A percentile compares a stretch with the other conserved stretches of the same genome.
phyloP scores from a whole-genome alignment of 1,139 yeast species.

The Suhomyces wounanorum region DNA sequence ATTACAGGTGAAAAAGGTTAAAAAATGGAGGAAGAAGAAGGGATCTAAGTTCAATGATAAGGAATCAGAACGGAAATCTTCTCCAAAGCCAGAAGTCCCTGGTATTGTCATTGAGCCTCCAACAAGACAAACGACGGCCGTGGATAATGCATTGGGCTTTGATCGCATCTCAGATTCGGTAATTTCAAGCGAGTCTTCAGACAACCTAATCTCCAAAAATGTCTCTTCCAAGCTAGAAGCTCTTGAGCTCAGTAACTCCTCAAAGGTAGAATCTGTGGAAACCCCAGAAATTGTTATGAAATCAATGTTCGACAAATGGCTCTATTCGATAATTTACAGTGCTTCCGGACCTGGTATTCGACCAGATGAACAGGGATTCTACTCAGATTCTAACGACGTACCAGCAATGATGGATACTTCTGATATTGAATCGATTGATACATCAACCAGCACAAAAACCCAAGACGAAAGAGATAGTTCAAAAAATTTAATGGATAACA shows the following conservation, averaged over 20 bases:
- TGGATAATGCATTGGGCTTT: neutral
- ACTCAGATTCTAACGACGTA: constrained; percentile 29
- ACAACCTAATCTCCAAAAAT: neutral
- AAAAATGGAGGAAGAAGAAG: constrained; percentile 10
- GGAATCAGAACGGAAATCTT: constrained; percentile 3
- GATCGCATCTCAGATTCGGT: neutral
- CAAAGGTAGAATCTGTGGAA: constrained; percentile 11
- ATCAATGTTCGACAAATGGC: constrained; percentile 31
- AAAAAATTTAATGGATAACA: neutral
- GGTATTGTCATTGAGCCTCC: constrained; percentile 26
- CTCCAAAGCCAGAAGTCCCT: constrained; percentile 1
- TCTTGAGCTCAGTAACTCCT: constrained; percentile 16
- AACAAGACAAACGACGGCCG: constrained; percentile 10
- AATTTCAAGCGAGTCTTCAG: neutral
- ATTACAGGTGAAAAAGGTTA: constrained; percentile 30
- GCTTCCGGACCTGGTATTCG: constrained; percentile 27
- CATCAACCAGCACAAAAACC: constrained; percentile 1
- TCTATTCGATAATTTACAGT: constrained; percentile 32
- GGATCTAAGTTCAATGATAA: constrained; percentile 8
- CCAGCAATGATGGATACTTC: constrained; percentile 28
- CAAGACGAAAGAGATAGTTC: neutral
- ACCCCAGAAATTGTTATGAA: constrained; percentile 16
- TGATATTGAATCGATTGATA: constrained; percentile 30
- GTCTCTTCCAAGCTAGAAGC: constrained; percentile 15
- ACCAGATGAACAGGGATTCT: constrained; percentile 49